These are phyloP conservation scores for Gigaspora rosea DNA, from an alignment of 192 early-diverging fungal species.

Conservation along the genomic window DNA sequence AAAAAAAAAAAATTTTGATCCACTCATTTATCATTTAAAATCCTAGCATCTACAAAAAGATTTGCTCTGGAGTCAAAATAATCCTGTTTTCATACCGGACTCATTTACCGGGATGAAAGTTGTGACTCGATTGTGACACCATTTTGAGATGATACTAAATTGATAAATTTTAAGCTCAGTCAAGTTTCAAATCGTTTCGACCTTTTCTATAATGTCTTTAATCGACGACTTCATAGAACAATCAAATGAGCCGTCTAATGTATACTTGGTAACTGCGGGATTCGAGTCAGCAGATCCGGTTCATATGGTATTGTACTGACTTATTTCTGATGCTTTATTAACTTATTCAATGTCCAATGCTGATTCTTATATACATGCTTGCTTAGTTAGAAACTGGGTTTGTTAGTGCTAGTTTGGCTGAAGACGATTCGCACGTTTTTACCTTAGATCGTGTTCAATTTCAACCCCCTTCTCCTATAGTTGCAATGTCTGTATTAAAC, in stretches of 20 bases:
- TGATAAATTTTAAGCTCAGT: no score
- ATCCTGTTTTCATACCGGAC: no score
- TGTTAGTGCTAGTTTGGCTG: conserved; percentile 52
- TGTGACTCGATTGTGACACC: no score
- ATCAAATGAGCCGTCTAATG: conserved; percentile 38
- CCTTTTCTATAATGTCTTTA: conserved; percentile 40
- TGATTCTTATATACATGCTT: conserved; percentile 14
- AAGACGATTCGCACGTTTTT: conserved; percentile 66
- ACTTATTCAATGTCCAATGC: not conserved
- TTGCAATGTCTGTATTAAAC: conserved; percentile 77
- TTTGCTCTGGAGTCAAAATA: no score
- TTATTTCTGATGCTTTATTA: not conserved
- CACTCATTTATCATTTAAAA: no score
- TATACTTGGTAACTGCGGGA: conserved; percentile 21
- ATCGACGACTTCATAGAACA: conserved; percentile 51
- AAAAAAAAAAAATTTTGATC: no score
- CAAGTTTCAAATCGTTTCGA: no score
- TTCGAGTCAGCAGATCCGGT: conserved; percentile 36
- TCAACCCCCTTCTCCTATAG: conserved; percentile 74
- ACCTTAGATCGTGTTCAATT: conserved; percentile 89
- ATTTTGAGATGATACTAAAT: no score
- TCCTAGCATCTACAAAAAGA: no score
- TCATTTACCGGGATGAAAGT: no score
- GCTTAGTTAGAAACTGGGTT: conserved; percentile 58
- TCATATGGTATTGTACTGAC: conserved; percentile 29